Base-by-base conservation (phyloP, 108 stramenopile genomes). In the Cyclotella sp. region DNA sequence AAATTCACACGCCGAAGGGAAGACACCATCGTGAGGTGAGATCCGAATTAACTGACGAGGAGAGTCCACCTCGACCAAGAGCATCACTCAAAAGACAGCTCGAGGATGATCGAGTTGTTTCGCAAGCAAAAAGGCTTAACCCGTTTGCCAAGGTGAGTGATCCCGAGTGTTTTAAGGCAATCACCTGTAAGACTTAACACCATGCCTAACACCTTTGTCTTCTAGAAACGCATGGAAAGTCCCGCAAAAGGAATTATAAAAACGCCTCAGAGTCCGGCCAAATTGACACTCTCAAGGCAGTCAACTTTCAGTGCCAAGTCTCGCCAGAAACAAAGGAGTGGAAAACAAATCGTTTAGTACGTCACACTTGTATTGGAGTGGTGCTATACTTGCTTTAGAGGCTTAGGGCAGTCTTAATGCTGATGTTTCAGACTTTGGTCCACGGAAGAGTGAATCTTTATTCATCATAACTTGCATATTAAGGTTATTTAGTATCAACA, bases 211-310 rank as follows among this genome's bases (percentile, higher is more conserved):
- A 52, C 34, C 9, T 63, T 58, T 13, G 55, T 4, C 3, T 26
- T 45, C 43, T 42, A 68, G 78, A 86, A 86, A 60, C 34, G 43
- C 21, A 52, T 80, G 63, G 76, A 76, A 68, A 65, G 62, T 72
- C 84, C 84, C 2, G 74, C 80, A 18, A 84, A 81, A 27, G 76
- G 60, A n/a, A 67, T 84, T 10, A 68, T 81, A 63, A 68, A 81
- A 44, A 21, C 65, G 16, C 70, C 68, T 15, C 16, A 24, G 10
- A 78, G 77, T 40, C 81, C 81, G 3, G 61, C 65, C 1, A 82
- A 82, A 29, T 40, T 78, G 57, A 41, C 79, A 12, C 76, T 81
- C 7, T 65, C 79, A 22, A 63, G 84, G 29, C 49, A 74, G 51
- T 69, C 70, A 14, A 81, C 80, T 11, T 84, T 81, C 41, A 84